Conservation (phyloP, 2,329 filamentous ascomycete genomes). For the Coniochaeta prunicola region DNA sequence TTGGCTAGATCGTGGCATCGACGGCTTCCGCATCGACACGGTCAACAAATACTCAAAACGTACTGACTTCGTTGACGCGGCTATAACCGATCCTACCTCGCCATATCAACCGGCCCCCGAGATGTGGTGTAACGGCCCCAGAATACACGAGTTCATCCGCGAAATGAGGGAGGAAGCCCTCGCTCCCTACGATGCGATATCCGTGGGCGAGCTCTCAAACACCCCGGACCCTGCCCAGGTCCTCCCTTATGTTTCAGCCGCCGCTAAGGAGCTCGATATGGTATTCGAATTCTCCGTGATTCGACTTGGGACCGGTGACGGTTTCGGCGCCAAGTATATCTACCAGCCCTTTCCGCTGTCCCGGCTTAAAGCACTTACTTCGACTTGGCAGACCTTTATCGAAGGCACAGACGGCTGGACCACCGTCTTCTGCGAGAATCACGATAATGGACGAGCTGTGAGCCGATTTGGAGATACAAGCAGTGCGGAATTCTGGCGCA, state of each 20-base stretch:
- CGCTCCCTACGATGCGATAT: conserved; percentile 48
- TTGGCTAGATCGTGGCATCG: conserved; percentile 63
- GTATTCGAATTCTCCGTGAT: conserved; percentile 53
- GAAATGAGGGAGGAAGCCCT: conserved; percentile 51
- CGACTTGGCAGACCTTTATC: conserved; percentile 42
- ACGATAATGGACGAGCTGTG: conserved; percentile 53
- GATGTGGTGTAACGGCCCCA: conserved; percentile 54
- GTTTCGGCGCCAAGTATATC: conserved; percentile 3
- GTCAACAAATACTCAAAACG: conserved; percentile 62
- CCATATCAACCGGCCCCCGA: conserved; percentile 34
- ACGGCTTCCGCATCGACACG: conserved; percentile 61
- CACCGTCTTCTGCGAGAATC: conserved; percentile 56
- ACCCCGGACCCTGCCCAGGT: conserved; percentile 45
- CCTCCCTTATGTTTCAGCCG: conserved; percentile 45
- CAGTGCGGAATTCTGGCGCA: conserved; percentile 32
- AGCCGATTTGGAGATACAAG: conserved; percentile 44
- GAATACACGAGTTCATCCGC: conserved; percentile 53
- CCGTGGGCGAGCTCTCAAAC: conserved; percentile 55
- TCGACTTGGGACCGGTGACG: conserved; percentile 33
- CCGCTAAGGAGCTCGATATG: conserved; percentile 51
- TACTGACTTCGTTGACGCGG: conserved; percentile 46
- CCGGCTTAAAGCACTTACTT: conserved; percentile 33
- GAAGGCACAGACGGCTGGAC: conserved; percentile 47
- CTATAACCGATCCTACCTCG: conserved; percentile 30
- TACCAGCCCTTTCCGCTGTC: conserved; percentile 19